Percentiles rank a stretch among this genome's conserved stretches.
Evolutionary conservation across 208 protist genomes (phyloP).

Genomic region (Trypanosoma boissoni): DNA sequence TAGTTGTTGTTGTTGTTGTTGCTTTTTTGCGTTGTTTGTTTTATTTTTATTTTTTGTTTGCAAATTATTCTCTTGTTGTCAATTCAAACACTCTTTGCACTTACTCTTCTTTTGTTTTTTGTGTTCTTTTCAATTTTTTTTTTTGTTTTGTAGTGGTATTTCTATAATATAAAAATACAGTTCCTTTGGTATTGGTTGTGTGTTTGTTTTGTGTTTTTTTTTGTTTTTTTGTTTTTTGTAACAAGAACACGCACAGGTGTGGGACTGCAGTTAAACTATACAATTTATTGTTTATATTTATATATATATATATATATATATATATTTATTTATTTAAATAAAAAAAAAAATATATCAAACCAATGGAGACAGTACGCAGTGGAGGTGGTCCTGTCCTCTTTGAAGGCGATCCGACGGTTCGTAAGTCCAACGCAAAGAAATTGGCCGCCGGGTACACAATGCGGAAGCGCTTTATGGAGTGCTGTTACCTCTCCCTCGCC

Average conservation of each 20-base stretch:
- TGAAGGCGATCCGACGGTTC: slow-evolving; percentile 50
- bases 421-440: slow-evolving; percentile 74
- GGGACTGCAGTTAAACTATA: too few relatives aligned
- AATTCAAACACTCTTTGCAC: not conserved
- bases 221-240: slow-evolving; percentile 8
- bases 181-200: too few relatives aligned
- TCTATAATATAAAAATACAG: slow-evolving; percentile 1
- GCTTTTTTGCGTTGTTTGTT: slow-evolving; percentile 16
- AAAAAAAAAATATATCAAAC: slow-evolving; percentile 10
- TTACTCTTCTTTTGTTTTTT: not conserved
- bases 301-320: not conserved
- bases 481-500: slow-evolving; percentile 64
- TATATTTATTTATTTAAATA: slow-evolving; percentile 7
- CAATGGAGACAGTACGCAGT: slow-evolving; percentile 1
- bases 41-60: slow-evolving; percentile 14
- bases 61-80: not conserved
- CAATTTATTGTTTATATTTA: not conserved
- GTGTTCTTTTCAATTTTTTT: slow-evolving; percentile 21
- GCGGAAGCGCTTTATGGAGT: slow-evolving; percentile 82
- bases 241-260: slow-evolving; percentile 20
- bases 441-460: slow-evolving; percentile 82
- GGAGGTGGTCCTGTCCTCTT: slow-evolving; percentile 36
- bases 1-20: slow-evolving; percentile 2
- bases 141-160: not conserved
- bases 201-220: slow-evolving; percentile 20